phyloP scores from a whole-genome alignment of 2,329 filamentous ascomycete species.

The Stagonosporopsis chrysanthemi region DNA sequence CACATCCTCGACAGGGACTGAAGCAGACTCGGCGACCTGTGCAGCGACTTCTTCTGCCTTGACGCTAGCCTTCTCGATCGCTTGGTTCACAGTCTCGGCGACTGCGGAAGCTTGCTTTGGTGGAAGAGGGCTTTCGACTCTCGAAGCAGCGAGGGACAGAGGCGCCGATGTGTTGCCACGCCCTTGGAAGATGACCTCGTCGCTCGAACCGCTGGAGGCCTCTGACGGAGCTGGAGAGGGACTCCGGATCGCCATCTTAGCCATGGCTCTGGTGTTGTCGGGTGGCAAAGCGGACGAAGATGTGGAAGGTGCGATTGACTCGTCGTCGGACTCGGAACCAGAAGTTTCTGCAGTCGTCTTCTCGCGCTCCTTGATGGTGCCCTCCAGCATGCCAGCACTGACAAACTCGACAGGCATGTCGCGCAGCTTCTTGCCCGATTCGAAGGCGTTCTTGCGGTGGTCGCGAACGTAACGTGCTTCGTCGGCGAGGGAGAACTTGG shows the following conservation, averaged over 20 bases:
- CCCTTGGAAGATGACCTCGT: slow-evolving; percentile 65
- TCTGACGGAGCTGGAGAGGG: slow-evolving; percentile 44
- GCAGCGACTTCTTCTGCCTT: slow-evolving; percentile 7
- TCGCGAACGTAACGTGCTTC: slow-evolving; percentile 66
- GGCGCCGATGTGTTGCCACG: slow-evolving; percentile 27
- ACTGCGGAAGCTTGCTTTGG: slow-evolving; percentile 6
- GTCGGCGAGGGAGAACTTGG: slow-evolving; percentile 60
- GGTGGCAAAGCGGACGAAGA: slow-evolving; percentile 24
- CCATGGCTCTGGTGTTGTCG: slow-evolving; percentile 38
- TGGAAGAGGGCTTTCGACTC: slow-evolving; percentile 14
- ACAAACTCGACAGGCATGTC: slow-evolving; percentile 66
- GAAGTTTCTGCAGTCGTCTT: slow-evolving; percentile 14
- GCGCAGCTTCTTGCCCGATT: slow-evolving; percentile 60
- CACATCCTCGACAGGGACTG: slow-evolving; percentile 8
- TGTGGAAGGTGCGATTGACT: slow-evolving; percentile 23
- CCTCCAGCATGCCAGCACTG: slow-evolving; percentile 60
- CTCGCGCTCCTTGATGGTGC: slow-evolving; percentile 46
- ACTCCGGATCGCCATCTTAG: slow-evolving; percentile 46
- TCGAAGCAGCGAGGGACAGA: slow-evolving; percentile 5
- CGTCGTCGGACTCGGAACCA: slow-evolving; percentile 21
- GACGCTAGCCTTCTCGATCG: background rate
- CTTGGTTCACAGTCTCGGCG: background rate
- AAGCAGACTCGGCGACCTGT: slow-evolving; percentile 6
- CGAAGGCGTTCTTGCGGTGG: slow-evolving; percentile 56
- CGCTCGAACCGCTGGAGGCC: slow-evolving; percentile 52